These are phyloP conservation scores for Colletotrichum somersetense DNA, from an alignment of 2,329 filamentous ascomycete genomes.

Conservation along the genomic window DNA sequence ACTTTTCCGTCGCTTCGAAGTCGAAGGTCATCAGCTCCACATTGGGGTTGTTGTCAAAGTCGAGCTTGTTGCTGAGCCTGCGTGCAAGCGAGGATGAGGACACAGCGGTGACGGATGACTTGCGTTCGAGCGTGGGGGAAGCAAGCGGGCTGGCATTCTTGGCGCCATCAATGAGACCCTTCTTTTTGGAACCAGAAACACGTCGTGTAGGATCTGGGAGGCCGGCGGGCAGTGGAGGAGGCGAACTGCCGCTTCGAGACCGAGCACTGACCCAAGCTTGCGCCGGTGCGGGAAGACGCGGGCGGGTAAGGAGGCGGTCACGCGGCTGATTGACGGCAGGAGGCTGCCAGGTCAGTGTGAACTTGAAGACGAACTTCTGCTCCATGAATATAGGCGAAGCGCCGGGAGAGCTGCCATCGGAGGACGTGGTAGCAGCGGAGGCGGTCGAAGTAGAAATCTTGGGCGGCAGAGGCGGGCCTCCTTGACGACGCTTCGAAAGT, in stretches of 20 bases:
- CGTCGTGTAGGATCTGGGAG: constrained; percentile 60
- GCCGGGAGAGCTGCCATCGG: constrained; percentile 66
- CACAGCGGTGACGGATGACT: constrained; percentile 41
- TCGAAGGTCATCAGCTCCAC: constrained; percentile 37
- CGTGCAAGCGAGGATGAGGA: constrained; percentile 37
- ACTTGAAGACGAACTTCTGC: constrained; percentile 77
- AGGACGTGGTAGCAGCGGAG: constrained; percentile 53
- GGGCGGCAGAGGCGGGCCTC: constrained; percentile 51
- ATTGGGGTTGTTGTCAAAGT: constrained; percentile 33
- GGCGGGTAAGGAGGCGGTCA: constrained; percentile 74
- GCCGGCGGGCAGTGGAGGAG: constrained; percentile 52
- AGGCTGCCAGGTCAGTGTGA: constrained; percentile 76
- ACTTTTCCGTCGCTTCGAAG: constrained; percentile 30
- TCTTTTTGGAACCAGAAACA: constrained; percentile 60
- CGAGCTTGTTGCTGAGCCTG: constrained; percentile 41
- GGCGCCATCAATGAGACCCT: constrained; percentile 63
- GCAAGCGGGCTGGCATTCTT: constrained; percentile 60
- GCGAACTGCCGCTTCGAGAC: constrained; percentile 54
- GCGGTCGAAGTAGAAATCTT: constrained; percentile 50
- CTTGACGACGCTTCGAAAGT: constrained; percentile 29
- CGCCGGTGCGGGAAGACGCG: constrained; percentile 77
- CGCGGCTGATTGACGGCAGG: constrained; percentile 65
- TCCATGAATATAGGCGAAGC: constrained; percentile 68
- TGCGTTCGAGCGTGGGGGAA: constrained; percentile 48
- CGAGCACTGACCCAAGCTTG: constrained; percentile 70